Evolutionary conservation across 2,329 filamentous ascomycete genomes (phyloP).

Genomic region (Passalora sequoiae): DNA sequence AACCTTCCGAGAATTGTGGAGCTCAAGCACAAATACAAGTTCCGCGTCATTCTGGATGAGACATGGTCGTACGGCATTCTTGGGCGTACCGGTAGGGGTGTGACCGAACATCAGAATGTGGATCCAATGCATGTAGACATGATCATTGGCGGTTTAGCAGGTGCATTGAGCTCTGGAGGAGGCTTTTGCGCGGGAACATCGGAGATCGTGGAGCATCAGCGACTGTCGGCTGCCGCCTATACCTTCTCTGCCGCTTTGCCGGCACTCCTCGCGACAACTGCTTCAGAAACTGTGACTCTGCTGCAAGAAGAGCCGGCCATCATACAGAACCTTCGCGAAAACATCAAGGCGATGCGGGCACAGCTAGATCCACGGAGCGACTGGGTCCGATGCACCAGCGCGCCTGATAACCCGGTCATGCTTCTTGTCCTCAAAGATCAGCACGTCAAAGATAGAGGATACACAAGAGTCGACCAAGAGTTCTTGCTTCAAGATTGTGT

Average conservation of each 20-base stretch:
- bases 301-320: conserved; percentile 84
- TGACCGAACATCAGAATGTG: conserved; percentile 95
- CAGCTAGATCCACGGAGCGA: conserved; percentile 91
- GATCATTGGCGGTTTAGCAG: conserved; percentile 89
- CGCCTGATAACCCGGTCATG: conserved; percentile 79
- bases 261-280: conserved; percentile 90
- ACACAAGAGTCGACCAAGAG: conserved; percentile 70
- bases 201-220: conserved; percentile 93
- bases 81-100: conserved; percentile 80
- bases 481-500: conserved; percentile 80
- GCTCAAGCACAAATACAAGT: conserved; percentile 94
- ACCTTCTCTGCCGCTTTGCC: conserved; percentile 94
- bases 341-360: conserved; percentile 75
- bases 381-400: conserved; percentile 79
- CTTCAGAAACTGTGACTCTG: conserved; percentile 81
- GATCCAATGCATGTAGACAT: conserved; percentile 92
- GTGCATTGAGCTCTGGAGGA: conserved; percentile 83
- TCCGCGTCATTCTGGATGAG: conserved; percentile 94
- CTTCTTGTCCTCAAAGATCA: conserved; percentile 79
- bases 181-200: conserved; percentile 90
- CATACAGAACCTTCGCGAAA: conserved; percentile 72
- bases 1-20: conserved; percentile 87
- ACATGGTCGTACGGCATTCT: conserved; percentile 96
- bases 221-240: conserved; percentile 85
- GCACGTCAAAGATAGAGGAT: conserved; percentile 63